Conservation (phyloP, 2,329 filamentous ascomycete genomes). For the Raffaelea ambrosiae region DNA sequence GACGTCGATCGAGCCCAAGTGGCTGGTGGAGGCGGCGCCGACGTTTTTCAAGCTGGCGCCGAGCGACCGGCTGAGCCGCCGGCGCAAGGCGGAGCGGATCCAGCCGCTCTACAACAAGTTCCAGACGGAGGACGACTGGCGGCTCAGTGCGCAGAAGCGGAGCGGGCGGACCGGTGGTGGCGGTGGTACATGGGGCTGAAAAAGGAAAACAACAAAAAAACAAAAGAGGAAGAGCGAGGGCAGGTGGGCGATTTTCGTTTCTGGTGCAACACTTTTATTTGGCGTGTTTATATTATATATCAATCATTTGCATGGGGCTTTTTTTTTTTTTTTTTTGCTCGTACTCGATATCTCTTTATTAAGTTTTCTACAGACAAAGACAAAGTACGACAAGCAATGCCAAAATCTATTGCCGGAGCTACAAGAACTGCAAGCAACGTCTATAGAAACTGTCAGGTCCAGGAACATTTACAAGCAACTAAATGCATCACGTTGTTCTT, state of each 20-base stretch:
- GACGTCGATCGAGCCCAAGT: slow-evolving; percentile 87
- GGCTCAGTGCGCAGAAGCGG: slow-evolving; percentile 77
- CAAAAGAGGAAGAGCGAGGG: too few species aligned
- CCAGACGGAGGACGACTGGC: slow-evolving; percentile 89
- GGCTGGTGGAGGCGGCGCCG: slow-evolving; percentile 91
- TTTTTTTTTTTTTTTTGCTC: too few species aligned
- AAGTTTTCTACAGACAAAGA: too few species aligned
- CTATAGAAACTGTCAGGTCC: too few species aligned
- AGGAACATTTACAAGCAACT: too few species aligned
- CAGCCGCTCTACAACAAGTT: slow-evolving; percentile 93
- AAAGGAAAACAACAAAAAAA: not conserved
- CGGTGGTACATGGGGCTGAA: slow-evolving; percentile 84
- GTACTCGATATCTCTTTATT: too few species aligned
- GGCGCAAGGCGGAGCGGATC: slow-evolving; percentile 90
- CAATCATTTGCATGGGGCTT: not conserved
- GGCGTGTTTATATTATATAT: not conserved
- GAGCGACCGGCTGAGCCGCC: slow-evolving; percentile 76
- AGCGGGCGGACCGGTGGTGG: slow-evolving; percentile 74
- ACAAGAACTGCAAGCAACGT: too few species aligned
- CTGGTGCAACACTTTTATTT: not conserved
- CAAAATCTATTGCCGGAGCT: too few species aligned
- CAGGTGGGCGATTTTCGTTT: not conserved
- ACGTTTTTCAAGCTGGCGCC: slow-evolving; percentile 98
- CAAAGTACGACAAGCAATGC: too few species aligned
- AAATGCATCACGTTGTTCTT: too few species aligned